Evolutionary conservation across 495 filamentous ascomycete species (phyloP), one percentile per base, ranked within the genome.

Genomic region (Penicillium coffeae): DNA sequence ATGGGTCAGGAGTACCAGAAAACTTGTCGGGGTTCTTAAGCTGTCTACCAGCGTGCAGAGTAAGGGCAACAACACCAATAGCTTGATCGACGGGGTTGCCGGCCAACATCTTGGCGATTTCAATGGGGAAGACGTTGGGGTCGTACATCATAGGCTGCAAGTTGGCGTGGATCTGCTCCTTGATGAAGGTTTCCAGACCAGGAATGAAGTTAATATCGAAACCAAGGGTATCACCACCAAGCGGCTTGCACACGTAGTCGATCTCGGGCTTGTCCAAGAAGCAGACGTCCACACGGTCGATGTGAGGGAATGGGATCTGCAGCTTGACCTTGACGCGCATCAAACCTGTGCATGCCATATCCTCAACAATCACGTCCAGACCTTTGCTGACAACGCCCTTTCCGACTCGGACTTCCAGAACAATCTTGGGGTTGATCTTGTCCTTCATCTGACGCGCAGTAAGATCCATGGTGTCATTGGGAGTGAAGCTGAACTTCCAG

Each of bases 181-280:
- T 84, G 59, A 99, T 97, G 70, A 97, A 97, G 50, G 61, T 78
- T 66, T 95, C 89, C 18, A 99, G 74, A 43, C 92, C 91, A 20
- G 94, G 93, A 51, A 99, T 91, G 72, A 97, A 96, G 69, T 95
- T 95, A 73, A 99, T 96, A 64, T 99, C 93, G 64, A 99, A 95
- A 41, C 93, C 93, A 48, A 99, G 86, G 8, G 77, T 87, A 34
- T 97, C 94, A 50, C 94, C 94, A 52, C 94, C 93, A 38, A 99
- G 81, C 8, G 93, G 93, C 68, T 99, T 99, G 76, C 93, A 94
- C 42, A 89, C 90, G 62, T 96, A 99, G 61, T 97, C 93, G 56
- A 99, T 86, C 2, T 81, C 84, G 21, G 86, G 86, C 32, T 66
- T 72, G 12, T 75, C 82, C 41, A 95, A 66, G 75, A 96, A 96